Evolutionary conservation across 2,329 filamentous ascomycete genomes (phyloP), one percentile per base, ranked within the genome.

Genomic region (Neonectria faginata): DNA sequence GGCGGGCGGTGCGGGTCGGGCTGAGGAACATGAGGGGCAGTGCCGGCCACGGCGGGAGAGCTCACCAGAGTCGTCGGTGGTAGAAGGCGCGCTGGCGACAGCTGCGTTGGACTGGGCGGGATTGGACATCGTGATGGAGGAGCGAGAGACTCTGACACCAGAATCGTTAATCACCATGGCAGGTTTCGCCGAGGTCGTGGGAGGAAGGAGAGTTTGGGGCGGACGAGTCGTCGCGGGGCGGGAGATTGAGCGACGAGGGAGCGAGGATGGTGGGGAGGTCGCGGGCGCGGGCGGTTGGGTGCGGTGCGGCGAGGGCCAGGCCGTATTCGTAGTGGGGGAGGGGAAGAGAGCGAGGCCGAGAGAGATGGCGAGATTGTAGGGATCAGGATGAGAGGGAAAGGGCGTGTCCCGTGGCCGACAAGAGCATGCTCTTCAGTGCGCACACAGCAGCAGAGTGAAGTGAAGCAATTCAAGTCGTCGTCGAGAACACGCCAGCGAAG

Each of bases 41-140:
- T 68, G 70, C 69, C 64, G 58, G 67, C 66, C 69, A 71, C 67
- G 67, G 67, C 67, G 67, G 69, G 68, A 68, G 67, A 66, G 73
- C 79, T 80, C 79, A 81, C 80, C 80, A 79, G 78, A 78, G 67
- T 81, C 79, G 66, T 81, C 79, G 67, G 77, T 66, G 66, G 67
- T 71, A 66, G 76, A 65, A 60, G 71, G 69, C 55, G 72, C 71
- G 56, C 66, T 67, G 67, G 64, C 74, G 56, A 68, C 72, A 66
- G 74, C 73, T 55, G 75, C 72, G 68, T 68, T 74, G 59, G 76
- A 68, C 39, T 75, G 64, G 44, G 78, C 64, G 57, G 77, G 65
- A 71, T 77, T 79, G 67, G 80, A 78, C 79, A 81, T 79, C 71
- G 67, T 75, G 59, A 74, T 76, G 58, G 79, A 70, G 57, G 74